A percentile compares a stretch with the other conserved stretches of the same genome.
These are phyloP conservation scores for Exophiala sp. DNA, from an alignment of 2,329 filamentous ascomycete species.

Conservation along the genomic window DNA sequence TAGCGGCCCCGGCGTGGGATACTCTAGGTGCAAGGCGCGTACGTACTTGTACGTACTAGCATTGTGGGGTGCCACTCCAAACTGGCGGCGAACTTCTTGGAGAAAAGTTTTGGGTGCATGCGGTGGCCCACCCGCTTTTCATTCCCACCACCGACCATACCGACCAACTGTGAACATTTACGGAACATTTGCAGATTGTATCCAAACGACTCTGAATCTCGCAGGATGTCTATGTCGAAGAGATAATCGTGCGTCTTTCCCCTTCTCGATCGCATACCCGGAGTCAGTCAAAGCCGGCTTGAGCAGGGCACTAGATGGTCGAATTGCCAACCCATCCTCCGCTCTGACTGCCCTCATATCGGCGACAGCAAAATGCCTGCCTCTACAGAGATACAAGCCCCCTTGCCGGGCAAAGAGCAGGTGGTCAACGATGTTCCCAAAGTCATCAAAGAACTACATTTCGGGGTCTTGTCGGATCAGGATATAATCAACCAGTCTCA, in stretches of 20 bases:
- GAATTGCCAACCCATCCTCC: background rate
- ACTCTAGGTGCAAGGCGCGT: no score
- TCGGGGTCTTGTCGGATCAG: slow-evolving; percentile 89
- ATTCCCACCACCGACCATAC: background rate
- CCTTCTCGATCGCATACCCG: no score
- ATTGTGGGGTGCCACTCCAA: background rate
- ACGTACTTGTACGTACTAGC: no score
- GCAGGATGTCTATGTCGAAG: no score
- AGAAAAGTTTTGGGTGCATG: slow-evolving; percentile 10
- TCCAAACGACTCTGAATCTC: no score
- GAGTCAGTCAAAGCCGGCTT: background rate
- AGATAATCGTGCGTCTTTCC: no score
- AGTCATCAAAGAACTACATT: slow-evolving; percentile 87
- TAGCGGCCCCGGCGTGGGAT: no score
- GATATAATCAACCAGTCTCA: slow-evolving; percentile 95
- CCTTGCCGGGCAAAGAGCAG: slow-evolving; percentile 62
- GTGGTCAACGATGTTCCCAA: slow-evolving; percentile 83
- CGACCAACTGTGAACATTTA: background rate
- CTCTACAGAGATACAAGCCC: slow-evolving; percentile 13
- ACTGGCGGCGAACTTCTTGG: slow-evolving; percentile 3
- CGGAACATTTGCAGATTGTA: background rate
- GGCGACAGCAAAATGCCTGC: slow-evolving; percentile 17
- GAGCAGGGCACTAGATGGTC: slow-evolving; percentile 6
- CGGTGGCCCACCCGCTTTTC: slow-evolving; percentile 12
- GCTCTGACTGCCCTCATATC: background rate